Evolutionary conservation across 306 rosid genomes (phyloP), one percentile per base, ranked within the genome.

Genomic region (Quercus agrifolia): DNA sequence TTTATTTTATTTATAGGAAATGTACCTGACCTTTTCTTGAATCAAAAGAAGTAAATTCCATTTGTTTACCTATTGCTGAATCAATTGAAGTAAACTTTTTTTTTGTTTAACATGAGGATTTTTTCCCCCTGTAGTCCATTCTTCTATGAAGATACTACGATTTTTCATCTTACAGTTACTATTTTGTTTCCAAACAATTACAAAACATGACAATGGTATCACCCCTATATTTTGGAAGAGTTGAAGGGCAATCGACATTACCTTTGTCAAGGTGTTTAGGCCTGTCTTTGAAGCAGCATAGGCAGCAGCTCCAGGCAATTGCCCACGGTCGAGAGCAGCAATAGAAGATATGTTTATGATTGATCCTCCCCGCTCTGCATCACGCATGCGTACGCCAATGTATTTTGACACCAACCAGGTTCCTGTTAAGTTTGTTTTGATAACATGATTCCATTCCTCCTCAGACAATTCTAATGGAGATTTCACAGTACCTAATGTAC

Each of bases 321-420:
- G 84, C 3, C 98, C 97, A 23, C 97, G 88, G 54, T 83, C 38
- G 57, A 85, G 30, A 58, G 97, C 94, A 54, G 87, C 77, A 58
- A 92, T 83, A 23, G 98, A 94, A 76, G 96, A 73, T 55, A 94
- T 85, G 64, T 92, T 94, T 79, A 94, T 89, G 63, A 92, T 79
- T 54, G 96, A 84, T n/a, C 98, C 96, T 79, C 89, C 86, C 6
- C 25, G 59, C 27, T 75, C 55, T 2, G 91, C 75, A 46, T 87
- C 90, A 38, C 87, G 71, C 96, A 94, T 92, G 61, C 56, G 90
- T 70, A 83, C 58, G 84, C 89, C 76, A 10, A 89, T 89, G 64
- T 76, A 83, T 28, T 89, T 92, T 49, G 97, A 90, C 46, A 94
- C 94, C 80, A 92, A 80, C 96, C 97, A 94, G 18, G 90, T 69